Percentiles rank a stretch among this genome's conserved stretches.
Evolutionary conservation across 306 rosid species (phyloP).

Genomic region (Canavalia ensiformis): DNA sequence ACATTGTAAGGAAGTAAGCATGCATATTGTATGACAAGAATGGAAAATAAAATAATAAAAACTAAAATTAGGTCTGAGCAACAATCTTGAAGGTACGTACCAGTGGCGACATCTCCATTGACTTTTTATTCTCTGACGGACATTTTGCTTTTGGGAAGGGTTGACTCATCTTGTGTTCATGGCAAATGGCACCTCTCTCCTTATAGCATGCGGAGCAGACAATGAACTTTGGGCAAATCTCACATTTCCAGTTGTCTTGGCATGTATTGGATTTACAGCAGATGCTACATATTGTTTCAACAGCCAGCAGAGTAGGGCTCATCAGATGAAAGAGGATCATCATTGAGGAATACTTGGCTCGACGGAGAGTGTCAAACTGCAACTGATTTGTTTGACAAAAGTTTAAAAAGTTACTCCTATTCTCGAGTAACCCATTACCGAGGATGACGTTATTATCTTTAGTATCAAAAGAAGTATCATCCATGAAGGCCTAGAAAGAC

Average conservation of each 20-base stretch:
- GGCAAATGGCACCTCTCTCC: slow-evolving; percentile 54
- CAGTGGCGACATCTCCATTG: background rate
- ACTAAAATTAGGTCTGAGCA: background rate
- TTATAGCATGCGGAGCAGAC: slow-evolving; percentile 57
- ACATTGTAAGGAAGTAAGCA: background rate
- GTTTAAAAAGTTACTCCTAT: slow-evolving; percentile 56
- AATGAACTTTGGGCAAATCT: slow-evolving; percentile 54
- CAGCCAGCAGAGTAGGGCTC: slow-evolving; percentile 20
- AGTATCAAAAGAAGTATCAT: slow-evolving; percentile 55
- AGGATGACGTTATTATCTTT: slow-evolving; percentile 56
- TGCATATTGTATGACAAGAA: background rate
- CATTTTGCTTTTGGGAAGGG: slow-evolving; percentile 9
- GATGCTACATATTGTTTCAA: slow-evolving; percentile 50
- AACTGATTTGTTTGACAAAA: slow-evolving; percentile 59
- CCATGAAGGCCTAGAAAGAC: slow-evolving; percentile 53
- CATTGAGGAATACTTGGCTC: slow-evolving; percentile 75
- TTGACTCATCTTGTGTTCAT: slow-evolving; percentile 56
- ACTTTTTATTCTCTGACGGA: slow-evolving; percentile 21
- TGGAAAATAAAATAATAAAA: background rate
- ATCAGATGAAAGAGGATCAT: slow-evolving; percentile 63
- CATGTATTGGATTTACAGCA: slow-evolving; percentile 46
- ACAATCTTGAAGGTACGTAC: slow-evolving; percentile 36
- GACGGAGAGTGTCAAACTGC: slow-evolving; percentile 72
- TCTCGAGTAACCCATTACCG: slow-evolving; percentile 54
- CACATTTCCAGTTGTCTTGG: slow-evolving; percentile 58